Conservation (phyloP, 805 yeast genomes). For the Metschnikowia corniflorae region DNA sequence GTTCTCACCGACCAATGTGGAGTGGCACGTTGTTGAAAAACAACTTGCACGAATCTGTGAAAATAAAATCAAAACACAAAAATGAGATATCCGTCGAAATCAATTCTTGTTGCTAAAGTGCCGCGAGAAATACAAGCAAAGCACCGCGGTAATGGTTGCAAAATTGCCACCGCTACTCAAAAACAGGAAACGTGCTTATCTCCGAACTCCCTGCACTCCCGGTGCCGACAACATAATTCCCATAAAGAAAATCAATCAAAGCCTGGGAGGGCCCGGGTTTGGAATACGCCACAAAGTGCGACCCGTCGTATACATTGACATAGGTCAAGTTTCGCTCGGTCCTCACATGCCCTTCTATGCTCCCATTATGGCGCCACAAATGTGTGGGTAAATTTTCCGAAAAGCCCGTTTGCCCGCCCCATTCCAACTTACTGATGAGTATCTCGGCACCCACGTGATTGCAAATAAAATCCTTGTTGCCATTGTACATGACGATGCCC, state of each 20-base stretch:
- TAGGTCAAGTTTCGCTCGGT: background rate
- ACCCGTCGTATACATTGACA: background rate
- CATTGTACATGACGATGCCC: background rate
- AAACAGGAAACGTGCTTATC: background rate
- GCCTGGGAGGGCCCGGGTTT: background rate
- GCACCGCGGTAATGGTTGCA: too few species aligned
- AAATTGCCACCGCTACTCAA: background rate
- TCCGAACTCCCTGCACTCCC: background rate
- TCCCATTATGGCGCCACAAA: background rate
- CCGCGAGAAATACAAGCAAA: too few species aligned
- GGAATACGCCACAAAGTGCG: background rate
- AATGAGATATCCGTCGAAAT: background rate
- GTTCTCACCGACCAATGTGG: background rate
- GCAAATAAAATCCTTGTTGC: background rate
- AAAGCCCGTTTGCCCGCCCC: background rate
- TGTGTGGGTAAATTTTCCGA: background rate
- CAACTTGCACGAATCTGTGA: background rate
- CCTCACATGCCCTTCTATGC: background rate
- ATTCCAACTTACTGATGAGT: background rate
- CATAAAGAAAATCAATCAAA: background rate
- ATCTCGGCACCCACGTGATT: background rate
- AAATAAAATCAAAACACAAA: too few species aligned
- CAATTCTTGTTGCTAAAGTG: too few species aligned
- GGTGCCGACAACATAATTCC: background rate
- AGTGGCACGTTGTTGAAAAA: background rate